Base-by-base conservation (phyloP, 306 rosid genomes). In the Casuarina glauca region DNA sequence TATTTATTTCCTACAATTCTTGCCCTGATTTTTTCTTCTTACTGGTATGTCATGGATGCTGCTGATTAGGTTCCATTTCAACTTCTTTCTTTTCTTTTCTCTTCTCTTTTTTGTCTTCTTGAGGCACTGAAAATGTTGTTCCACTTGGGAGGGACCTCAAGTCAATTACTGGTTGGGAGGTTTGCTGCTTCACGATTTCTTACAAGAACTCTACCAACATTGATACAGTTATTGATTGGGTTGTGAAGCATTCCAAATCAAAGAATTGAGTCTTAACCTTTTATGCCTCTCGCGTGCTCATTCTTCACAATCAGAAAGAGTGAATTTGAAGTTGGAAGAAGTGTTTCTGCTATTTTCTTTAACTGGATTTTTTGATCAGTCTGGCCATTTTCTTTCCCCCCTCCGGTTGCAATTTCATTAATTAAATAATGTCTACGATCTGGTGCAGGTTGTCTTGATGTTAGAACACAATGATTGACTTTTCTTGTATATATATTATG, bases 161-260 rank as follows among this genome's bases (percentile, higher is more conserved):
- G 85, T 87, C 89, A 48, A 78, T 93, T 69, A 76, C 74, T 5
- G 85, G 80, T 51, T 80, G 87, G 78, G 92, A 93, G 79, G 90
- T 91, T 75, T 86, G 91, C 76, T 93, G 93, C 86, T 89, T 68
- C 87, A 87, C 90, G 90, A 83, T 89, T 73, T 90, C 97, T 1
- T 87, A 90, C 89, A 86, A 90, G 89, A 91, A 78, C 84, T 87
- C 93, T 38, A 79, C 92, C 73, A 91, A 88, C 84, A 86, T 86
- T 45, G 91, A 86, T 60, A 76, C 85, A 3, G 89, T 90, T 17
- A 81, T 90, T n/a, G 84, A 87, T 26, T 89, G 91, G 88, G 89
- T 91, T 44, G 79, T 87, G 54, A 89, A 89, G 88, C 91, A 87
- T 84, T 91, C 92, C 3, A 89, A 88, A 86, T 78, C 88, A 20